phyloP scores from a whole-genome alignment of 2,329 filamentous ascomycete species.

The Beauveria varroae region DNA sequence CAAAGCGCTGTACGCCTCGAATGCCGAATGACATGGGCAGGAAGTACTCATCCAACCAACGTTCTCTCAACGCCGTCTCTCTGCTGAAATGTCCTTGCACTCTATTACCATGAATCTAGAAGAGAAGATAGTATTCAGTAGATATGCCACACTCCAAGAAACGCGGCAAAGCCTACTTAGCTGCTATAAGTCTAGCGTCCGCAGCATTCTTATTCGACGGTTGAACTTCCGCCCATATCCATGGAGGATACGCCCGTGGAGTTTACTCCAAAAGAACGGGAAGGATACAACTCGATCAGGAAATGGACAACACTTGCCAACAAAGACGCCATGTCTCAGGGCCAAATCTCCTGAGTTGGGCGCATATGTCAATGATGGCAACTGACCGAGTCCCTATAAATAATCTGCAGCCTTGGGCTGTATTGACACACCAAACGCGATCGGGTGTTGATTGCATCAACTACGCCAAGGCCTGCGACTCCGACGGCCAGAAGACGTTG shows the following conservation, averaged over 20 bases:
- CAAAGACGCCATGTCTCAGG: slow-evolving; percentile 24
- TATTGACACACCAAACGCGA: slow-evolving; percentile 28
- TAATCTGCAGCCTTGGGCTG: slow-evolving; percentile 39
- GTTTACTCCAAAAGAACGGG: slow-evolving; percentile 27
- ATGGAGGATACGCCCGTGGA: slow-evolving; percentile 28
- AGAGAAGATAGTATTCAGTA: slow-evolving; percentile 26
- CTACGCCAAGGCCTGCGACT: slow-evolving; percentile 13
- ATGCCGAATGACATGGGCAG: slow-evolving; percentile 31
- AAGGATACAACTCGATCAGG: slow-evolving; percentile 26
- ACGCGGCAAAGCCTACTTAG: slow-evolving; percentile 25
- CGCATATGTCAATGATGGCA: slow-evolving; percentile 35
- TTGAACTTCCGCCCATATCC: slow-evolving; percentile 29
- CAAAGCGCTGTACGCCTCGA: slow-evolving; percentile 27
- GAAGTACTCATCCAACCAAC: slow-evolving; percentile 44
- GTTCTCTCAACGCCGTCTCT: slow-evolving; percentile 25
- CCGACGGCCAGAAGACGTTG: slow-evolving; percentile 26
- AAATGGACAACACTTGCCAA: slow-evolving; percentile 22
- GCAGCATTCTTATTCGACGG: slow-evolving; percentile 26
- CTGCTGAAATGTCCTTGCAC: slow-evolving; percentile 34
- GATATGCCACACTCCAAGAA: slow-evolving; percentile 34
- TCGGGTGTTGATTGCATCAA: neutral
- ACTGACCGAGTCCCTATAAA: slow-evolving; percentile 35
- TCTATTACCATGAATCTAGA: slow-evolving; percentile 30
- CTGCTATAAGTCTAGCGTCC: slow-evolving; percentile 33
- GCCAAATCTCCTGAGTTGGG: slow-evolving; percentile 11